phyloP scores from a whole-genome alignment of 192 early-diverging fungal genomes.

The Piromyces finnis region DNA sequence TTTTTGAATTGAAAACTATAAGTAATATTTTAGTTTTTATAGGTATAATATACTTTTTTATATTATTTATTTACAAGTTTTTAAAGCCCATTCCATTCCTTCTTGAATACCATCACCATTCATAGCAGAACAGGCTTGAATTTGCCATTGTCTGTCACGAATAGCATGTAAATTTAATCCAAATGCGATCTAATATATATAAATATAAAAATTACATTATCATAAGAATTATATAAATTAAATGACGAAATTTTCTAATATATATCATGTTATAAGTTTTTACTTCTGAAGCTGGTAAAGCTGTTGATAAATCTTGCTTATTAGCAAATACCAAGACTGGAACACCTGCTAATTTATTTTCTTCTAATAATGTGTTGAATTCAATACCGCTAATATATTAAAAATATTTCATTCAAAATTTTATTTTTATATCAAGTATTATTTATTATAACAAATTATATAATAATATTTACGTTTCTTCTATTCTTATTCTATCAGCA shows the following conservation, averaged over 20 bases:
- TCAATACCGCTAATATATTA: not conserved
- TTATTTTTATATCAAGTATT: not conserved
- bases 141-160: constrained; percentile 36
- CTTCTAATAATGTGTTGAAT: not conserved
- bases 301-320: constrained; percentile 14
- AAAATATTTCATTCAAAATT: not conserved
- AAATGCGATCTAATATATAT: constrained; percentile 21
- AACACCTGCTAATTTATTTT: not conserved
- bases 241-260: no score
- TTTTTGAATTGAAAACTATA: no score
- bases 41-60: not conserved
- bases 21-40: no score
- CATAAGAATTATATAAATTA: no score
- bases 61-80: not conserved
- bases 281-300: constrained; percentile 31
- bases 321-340: not conserved
- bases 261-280: no score
- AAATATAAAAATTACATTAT: no score
- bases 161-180: constrained; percentile 32
- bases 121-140: constrained; percentile 33
- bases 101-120: constrained; percentile 26
- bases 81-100: constrained; percentile 40
- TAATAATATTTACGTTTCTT: constrained; percentile 15
- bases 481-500: not conserved
- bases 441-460: not conserved